Conservation (phyloP, 2,329 filamentous ascomycete genomes). For the Didymella keratinophila region DNA sequence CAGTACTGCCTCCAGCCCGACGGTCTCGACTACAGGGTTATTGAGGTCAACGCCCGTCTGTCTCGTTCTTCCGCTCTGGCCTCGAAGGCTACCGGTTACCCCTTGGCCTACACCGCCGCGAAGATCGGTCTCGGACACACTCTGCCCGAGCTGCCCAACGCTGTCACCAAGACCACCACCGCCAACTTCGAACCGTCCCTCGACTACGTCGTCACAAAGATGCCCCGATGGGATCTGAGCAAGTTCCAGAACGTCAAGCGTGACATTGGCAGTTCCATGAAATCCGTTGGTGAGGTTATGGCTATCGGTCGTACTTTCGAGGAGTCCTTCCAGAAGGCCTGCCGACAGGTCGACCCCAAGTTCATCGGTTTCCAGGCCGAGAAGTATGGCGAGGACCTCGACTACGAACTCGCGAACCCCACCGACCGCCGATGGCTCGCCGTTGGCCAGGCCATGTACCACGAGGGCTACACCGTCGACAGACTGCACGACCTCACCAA, state of each 20-base stretch:
- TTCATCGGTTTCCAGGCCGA: conserved; percentile 95
- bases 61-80: conserved; percentile 96
- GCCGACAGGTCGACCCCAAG: conserved; percentile 92
- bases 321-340: conserved; percentile 98
- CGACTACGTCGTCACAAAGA: conserved; percentile 98
- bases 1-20: conserved; percentile 97
- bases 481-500: conserved; percentile 92
- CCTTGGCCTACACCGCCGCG: conserved; percentile 93
- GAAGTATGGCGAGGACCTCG: conserved; percentile 85
- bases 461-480: conserved; percentile 94
- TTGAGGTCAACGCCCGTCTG: conserved; percentile 98
- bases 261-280: conserved; percentile 97
- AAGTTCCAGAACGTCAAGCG: conserved; percentile 99
- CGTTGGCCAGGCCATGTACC: conserved; percentile 96
- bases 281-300: conserved; percentile 99
- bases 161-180: conserved; percentile 97
- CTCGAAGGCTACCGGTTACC: conserved; percentile 97
- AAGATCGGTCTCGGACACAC: conserved; percentile 98
- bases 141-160: conserved; percentile 93
- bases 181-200: conserved; percentile 98
- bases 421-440: conserved; percentile 97
- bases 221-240: conserved; percentile 95
- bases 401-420: conserved; percentile 88
- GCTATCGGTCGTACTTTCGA: conserved; percentile 98
- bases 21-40: conserved; percentile 96